Base-by-base conservation (phyloP, 2,329 filamentous ascomycete genomes). In the Cyclaneusma minus region DNA sequence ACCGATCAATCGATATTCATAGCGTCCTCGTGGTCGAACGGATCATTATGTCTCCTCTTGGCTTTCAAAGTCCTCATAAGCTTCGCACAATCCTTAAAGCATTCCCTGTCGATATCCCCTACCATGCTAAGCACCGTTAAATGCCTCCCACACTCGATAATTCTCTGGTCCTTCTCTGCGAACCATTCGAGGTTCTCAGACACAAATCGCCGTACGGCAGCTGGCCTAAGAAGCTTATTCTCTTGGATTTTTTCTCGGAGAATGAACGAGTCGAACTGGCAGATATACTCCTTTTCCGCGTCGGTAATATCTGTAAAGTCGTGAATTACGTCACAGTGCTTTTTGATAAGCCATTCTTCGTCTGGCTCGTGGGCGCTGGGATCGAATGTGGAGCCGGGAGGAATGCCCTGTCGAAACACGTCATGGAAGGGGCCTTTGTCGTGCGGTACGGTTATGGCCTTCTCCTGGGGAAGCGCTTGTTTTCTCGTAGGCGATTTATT, bases 281-380 rank as follows among this genome's bases (percentile, higher is more conserved):
- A 36, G 10, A 45, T 32, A 18, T 41, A 48, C 7, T 46, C 45
- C 17, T 47, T 48, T 22, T 47, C 43, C 14, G 37, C 35, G 3
- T 29, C 25, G 6, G 34, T 37, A 6, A 47, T 28, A 30, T 48
- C 42, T 6, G 25, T 35, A 25, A 35, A 44, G 17, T 46, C 43
- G 14, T 41, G 38, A 6, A 48, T 37, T 3, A 37, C 31, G 19
- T 47, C 44, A 14, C 37, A 33, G 16, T 43, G 38, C 22, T 42
- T 44, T 9, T 40, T 38, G 10, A 40, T 25, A 6, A 45, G 32
- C 44, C 44, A 48, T n/a, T 16, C 21, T 21, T 47, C 39, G 16
- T 45, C 43, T 9, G 35, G 39, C 14, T 47, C 44, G 15, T 44
- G 41, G 11, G 45, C 44, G 16, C 39, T 44, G 22, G n/a, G n/a